Percentiles rank a stretch among this genome's conserved stretches.
phyloP scores from a whole-genome alignment of 768 basidiomycete species.

The Tylopilus felleus region DNA sequence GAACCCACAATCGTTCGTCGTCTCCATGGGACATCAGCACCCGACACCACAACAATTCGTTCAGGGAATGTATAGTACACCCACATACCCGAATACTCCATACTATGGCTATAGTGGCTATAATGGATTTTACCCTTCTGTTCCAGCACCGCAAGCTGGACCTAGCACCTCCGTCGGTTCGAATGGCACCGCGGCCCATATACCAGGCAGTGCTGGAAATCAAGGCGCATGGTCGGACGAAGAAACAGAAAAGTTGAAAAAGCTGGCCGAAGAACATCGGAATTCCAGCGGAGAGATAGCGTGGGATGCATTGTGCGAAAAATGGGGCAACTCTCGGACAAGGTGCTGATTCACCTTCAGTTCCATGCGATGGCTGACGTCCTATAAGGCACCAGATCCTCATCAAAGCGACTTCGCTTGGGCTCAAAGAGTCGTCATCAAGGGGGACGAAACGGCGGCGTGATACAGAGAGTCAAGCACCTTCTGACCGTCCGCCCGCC shows the following conservation, averaged over 20 bases:
- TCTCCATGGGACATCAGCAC: conserved; percentile 59
- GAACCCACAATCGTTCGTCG: conserved; percentile 69
- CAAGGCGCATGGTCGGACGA: conserved; percentile 79
- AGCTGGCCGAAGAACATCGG: conserved; percentile 66
- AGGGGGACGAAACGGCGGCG: conserved; percentile 60
- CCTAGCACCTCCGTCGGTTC: conserved; percentile 26
- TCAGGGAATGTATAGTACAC: conserved; percentile 30
- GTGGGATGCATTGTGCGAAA: conserved; percentile 74
- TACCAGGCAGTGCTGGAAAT: conserved; percentile 40
- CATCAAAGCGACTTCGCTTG: conserved; percentile 75
- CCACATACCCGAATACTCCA: conserved; percentile 56
- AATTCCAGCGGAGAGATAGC: conserved; percentile 49
- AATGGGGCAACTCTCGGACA: conserved; percentile 73
- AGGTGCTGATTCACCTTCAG: conserved; percentile 42
- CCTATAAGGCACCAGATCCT: conserved; percentile 70
- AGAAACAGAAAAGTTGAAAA: conserved; percentile 66
- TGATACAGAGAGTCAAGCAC: conserved; percentile 36
- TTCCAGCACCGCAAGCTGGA: conserved; percentile 21
- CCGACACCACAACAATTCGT: conserved; percentile 45
- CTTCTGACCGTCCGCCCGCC: conserved; percentile 24
- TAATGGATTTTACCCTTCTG: conserved; percentile 31
- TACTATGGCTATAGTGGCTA: conserved; percentile 58
- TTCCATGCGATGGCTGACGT: conserved; percentile 4
- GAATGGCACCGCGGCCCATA: conserved; percentile 15
- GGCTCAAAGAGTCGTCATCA: conserved; percentile 72